Evolutionary conservation across 129 eudicot genomes (phyloP), one percentile per base, ranked within the genome.

Genomic region (Silybum marianum): DNA sequence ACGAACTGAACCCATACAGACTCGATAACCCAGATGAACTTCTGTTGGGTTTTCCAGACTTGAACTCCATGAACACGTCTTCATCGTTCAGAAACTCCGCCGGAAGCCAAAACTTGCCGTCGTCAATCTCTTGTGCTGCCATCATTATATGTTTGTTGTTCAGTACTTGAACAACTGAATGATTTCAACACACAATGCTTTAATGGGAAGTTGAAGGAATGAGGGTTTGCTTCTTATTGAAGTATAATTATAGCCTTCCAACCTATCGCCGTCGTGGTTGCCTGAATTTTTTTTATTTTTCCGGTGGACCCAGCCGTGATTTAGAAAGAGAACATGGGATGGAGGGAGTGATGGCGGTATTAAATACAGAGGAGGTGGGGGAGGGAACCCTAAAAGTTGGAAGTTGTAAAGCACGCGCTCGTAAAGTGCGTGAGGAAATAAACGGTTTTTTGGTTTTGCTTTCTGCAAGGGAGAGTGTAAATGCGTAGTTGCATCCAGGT

Each of bases 21-120:
- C 85, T 84, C 54, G 8, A 76, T 63, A 72, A 84, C 54, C 44
- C 3, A 63, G 60, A 42, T 39, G 76, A 0, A 46, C 42, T 7
- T 70, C 21, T n/a, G 26, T 8, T 63, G 4, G 30, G 34, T 18
- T 32, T 32, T 32, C 36, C 36, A 32, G 36, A 32, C 6, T 39
- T 48, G 54, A 77, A 81, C 39, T 76, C 89, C 74, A 67, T 63
- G 11, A 83, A 26, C 0, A 87, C 46, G 22, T 88, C 95, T 36
- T 86, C 94, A 58, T 92, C 97, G 2, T 87, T 85, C 0, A 92
- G 86, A 72, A 95, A 92, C 86, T 95, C 88, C 9, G 96, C 68
- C 0, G 97, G 98, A 0, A 95, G 85, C 98, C 98, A 92, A 60
- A 90, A 95, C 93, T 86, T 91, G 0, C 88, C 91, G 62, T 87